Base-by-base conservation (phyloP, 2,329 filamentous ascomycete genomes). In the Tetracladium maxilliforme region DNA sequence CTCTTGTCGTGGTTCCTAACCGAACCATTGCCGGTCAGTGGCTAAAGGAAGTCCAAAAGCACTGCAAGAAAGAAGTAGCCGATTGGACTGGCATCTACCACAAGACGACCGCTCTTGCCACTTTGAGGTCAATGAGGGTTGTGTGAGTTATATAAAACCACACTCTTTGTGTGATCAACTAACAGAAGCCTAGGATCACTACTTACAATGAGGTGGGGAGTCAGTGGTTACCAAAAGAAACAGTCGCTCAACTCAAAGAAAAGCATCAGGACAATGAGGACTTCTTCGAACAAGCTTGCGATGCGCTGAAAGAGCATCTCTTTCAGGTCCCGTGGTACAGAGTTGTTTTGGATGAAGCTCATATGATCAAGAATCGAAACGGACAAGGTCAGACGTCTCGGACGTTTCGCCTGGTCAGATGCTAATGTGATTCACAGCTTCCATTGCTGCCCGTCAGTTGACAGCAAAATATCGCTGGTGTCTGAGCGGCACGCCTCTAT, bases 191-290 rank as follows among this genome's bases (percentile, higher is more conserved):
- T 61, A 94, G 86, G 1, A 63, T 94, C 32, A 93, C 86, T 30
- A 94, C 94, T 54, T 93, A 84, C 86, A 93, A 84, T 37, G 61
- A 87, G 41, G 86, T 94, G 47, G 93, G 94, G 37, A 86, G 94
- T 48, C 92, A 93, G 52, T 94, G 86, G 86, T 86, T 86, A 4
- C 86, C 87, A 0, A 93, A 94, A 56, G 86, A 84, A 10, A 83
- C 84, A 3, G 84, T 86, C 0, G 78, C 75, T 32, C 61, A 73
- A 24, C 75, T 86, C 40, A 92, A 92, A 48, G 65, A 75, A 39
- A 81, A 87, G 26, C 81, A 92, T 43, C 75, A 90, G 36, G 78
- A 80, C 48, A 92, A 95, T 39, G 78, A 17, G 4, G 12, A 14
- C 8, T 11, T 19, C 18, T 56, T 51, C 44, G 30, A 35, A 8